Conservation (phyloP, 805 yeast species). For the Komagataella pastoris region DNA sequence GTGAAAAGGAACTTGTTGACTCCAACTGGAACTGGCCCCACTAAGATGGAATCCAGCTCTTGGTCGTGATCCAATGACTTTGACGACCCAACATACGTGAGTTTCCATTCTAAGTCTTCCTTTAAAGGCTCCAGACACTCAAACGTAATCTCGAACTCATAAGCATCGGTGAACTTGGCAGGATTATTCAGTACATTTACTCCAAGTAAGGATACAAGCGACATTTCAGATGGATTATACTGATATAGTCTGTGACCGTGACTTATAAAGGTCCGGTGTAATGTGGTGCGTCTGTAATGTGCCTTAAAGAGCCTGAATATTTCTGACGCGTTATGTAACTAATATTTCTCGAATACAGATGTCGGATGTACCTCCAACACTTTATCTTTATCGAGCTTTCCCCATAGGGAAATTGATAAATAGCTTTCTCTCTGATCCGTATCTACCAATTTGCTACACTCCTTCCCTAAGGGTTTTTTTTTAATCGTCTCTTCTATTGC, state of each 20-base stretch:
- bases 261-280: not conserved
- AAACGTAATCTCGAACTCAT: constrained; percentile 93
- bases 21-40: constrained; percentile 98
- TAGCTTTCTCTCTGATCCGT: not conserved
- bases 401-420: not conserved
- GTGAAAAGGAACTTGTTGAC: constrained; percentile 83
- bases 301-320: not conserved
- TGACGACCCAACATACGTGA: constrained; percentile 94
- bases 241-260: constrained; percentile 8
- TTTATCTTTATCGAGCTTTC: not conserved
- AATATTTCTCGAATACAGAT: not conserved
- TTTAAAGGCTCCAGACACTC: constrained; percentile 90
- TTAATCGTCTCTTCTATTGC: not conserved
- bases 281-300: not conserved
- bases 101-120: constrained; percentile 93
- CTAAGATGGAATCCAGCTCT: constrained; percentile 89
- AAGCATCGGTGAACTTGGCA: constrained; percentile 84
- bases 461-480: not conserved
- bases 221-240: constrained; percentile 40
- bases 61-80: constrained; percentile 93
- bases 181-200: constrained; percentile 91
- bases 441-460: not conserved
- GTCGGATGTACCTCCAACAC: not conserved
- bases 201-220: constrained; percentile 85
- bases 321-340: not conserved